Conservation (phyloP, 2,329 filamentous ascomycete species). For the Didymella arachidicola region DNA sequence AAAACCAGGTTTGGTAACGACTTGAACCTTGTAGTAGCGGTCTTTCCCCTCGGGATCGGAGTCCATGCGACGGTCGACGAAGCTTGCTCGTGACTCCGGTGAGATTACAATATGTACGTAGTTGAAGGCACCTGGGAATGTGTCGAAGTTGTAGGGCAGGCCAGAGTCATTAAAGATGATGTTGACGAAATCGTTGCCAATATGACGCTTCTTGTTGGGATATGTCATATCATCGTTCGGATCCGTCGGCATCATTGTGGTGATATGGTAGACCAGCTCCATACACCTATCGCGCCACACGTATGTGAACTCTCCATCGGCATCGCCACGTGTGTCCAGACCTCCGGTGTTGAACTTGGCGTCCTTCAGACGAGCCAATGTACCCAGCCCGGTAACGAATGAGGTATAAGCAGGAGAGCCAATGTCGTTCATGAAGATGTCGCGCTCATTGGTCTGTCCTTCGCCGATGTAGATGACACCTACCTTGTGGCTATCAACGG, state of each 20-base stretch:
- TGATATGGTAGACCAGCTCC: conserved; percentile 94
- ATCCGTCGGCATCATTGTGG: conserved; percentile 96
- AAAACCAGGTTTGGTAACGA: conserved; percentile 87
- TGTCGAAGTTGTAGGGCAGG: conserved; percentile 85
- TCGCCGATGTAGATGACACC: conserved; percentile 93
- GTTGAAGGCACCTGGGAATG: conserved; percentile 94
- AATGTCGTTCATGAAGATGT: conserved; percentile 85
- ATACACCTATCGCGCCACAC: conserved; percentile 95
- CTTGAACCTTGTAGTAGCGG: conserved; percentile 85
- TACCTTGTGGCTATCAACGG: conserved; percentile 93
- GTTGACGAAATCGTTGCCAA: conserved; percentile 97
- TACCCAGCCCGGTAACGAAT: conserved; percentile 83
- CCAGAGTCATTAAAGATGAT: conserved; percentile 98
- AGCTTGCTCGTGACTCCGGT: conserved; percentile 80
- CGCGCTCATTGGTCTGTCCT: conserved; percentile 79
- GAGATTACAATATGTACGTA: conserved; percentile 97
- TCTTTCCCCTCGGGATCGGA: conserved; percentile 53
- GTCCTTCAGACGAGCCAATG: conserved; percentile 78
- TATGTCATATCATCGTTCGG: conserved; percentile 74
- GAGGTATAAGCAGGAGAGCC: conserved; percentile 88
- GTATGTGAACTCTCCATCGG: conserved; percentile 86
- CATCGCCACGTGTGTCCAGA: conserved; percentile 77
- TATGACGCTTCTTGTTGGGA: conserved; percentile 88
- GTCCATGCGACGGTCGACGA: conserved; percentile 64
- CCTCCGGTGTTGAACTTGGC: conserved; percentile 94